Evolutionary conservation across 2,329 filamentous ascomycete species (phyloP).

Genomic region (Triangularia verruculosa): DNA sequence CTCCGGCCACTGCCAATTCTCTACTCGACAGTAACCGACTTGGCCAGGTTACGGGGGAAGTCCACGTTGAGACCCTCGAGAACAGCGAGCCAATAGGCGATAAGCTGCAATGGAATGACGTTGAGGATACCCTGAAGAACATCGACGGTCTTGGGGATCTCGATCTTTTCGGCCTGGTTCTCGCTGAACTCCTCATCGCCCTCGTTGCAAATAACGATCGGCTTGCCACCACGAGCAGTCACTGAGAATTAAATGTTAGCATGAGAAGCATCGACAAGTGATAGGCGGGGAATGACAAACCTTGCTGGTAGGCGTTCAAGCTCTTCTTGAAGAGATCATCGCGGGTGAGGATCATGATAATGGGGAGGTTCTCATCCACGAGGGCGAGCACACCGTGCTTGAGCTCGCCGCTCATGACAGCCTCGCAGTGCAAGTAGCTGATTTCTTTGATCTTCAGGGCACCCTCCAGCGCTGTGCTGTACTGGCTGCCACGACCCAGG

Average conservation of each 20-base stretch:
- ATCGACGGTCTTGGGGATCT: slow-evolving; percentile 94
- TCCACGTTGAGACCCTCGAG: slow-evolving; percentile 95
- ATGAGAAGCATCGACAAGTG: background rate
- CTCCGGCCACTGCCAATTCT: slow-evolving; percentile 10
- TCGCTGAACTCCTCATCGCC: slow-evolving; percentile 83
- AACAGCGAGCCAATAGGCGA: slow-evolving; percentile 98
- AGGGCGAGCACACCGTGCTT: slow-evolving; percentile 98
- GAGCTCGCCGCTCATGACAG: slow-evolving; percentile 98
- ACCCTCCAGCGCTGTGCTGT: slow-evolving; percentile 94
- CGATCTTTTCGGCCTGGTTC: slow-evolving; percentile 91
- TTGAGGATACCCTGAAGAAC: slow-evolving; percentile 95
- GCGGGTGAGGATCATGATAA: slow-evolving; percentile 98
- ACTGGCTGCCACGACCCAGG: slow-evolving; percentile 91
- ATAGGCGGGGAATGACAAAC: slow-evolving; percentile 45
- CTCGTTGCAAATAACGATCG: slow-evolving; percentile 97
- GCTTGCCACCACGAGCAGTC: slow-evolving; percentile 90
- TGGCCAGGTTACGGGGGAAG: slow-evolving; percentile 97
- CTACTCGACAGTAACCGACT: slow-evolving; percentile 99
- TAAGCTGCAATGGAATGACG: slow-evolving; percentile 94
- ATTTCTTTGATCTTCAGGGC: slow-evolving; percentile 99
- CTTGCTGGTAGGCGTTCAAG: slow-evolving; percentile 98
- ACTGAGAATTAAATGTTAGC: slow-evolving; percentile 52
- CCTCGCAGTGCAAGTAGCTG: slow-evolving; percentile 98
- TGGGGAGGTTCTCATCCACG: slow-evolving; percentile 96
- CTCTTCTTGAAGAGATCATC: slow-evolving; percentile 97